Conservation (phyloP, 1,284 basidiomycete species). For the Rugosomyces carneus region DNA sequence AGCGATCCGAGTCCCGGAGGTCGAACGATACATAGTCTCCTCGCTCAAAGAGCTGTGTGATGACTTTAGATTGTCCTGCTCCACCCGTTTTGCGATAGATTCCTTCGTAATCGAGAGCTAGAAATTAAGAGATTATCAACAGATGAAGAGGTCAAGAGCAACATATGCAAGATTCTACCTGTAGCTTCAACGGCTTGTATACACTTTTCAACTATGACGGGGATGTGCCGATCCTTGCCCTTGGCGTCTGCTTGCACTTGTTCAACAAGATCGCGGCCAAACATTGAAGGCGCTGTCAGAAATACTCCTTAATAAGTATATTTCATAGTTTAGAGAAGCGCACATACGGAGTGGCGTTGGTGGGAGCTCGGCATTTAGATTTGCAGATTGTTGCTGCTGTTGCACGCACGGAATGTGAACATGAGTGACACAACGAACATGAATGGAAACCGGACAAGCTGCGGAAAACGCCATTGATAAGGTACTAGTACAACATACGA, state of each 20-base stretch:
- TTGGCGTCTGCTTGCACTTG: conserved; percentile 75
- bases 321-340: not conserved
- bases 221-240: conserved; percentile 60
- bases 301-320: not conserved
- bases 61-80: conserved; percentile 84
- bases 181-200: conserved; percentile 85
- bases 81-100: conserved; percentile 98
- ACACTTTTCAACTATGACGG: conserved; percentile 92
- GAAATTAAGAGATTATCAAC: conserved; percentile 5
- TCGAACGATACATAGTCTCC: conserved; percentile 88
- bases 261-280: conserved; percentile 82
- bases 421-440: conserved; percentile 64
- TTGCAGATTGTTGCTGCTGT: conserved; percentile 40
- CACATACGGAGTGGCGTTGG: conserved; percentile 47
- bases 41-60: conserved; percentile 92
- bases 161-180: conserved; percentile 47
- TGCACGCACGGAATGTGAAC: conserved; percentile 55
- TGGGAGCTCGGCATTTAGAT: conserved; percentile 32
- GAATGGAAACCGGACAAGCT: conserved; percentile 71
- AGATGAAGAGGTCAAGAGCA: conserved; percentile 1
- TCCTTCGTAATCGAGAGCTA: conserved; percentile 88
- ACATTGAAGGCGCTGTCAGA: conserved; percentile 77
- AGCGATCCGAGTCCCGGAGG: conserved; percentile 79
- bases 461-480: not conserved
- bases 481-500: not conserved